Evolutionary conservation across 2,329 filamentous ascomycete genomes (phyloP).

Genomic region (Hypoxylon sp.): DNA sequence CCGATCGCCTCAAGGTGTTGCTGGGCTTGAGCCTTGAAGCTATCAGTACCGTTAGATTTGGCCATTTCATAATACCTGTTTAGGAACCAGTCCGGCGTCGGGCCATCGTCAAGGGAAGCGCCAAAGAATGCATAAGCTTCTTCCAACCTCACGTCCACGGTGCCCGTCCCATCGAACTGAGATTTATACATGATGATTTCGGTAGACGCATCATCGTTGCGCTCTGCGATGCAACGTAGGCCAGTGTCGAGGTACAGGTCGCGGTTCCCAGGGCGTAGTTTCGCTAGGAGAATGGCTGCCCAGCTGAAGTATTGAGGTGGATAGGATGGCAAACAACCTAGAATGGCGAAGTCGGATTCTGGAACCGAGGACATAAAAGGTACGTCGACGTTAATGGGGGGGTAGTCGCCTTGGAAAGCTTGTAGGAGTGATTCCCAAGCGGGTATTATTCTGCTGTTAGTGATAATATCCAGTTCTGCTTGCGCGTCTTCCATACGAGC

Average conservation of each 20-base stretch:
- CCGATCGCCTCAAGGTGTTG: constrained; percentile 50
- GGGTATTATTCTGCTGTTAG: constrained; percentile 26
- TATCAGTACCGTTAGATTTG: constrained; percentile 28
- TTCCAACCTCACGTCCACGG: constrained; percentile 36
- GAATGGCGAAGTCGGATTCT: constrained; percentile 44
- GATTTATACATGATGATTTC: constrained; percentile 51
- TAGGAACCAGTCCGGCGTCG: constrained; percentile 42
- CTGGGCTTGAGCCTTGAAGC: constrained; percentile 36
- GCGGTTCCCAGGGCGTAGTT: constrained; percentile 47
- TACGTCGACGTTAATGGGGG: constrained; percentile 6
- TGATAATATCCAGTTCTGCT: constrained; percentile 47
- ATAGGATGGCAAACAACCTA: constrained; percentile 51
- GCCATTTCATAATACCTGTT: constrained; percentile 43
- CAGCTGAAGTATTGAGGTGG: constrained; percentile 49
- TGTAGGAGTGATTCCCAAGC: constrained; percentile 48
- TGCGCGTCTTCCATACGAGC: constrained; percentile 51
- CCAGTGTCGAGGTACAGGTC: constrained; percentile 50
- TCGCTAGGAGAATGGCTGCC: constrained; percentile 50
- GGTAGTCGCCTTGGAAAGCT: constrained; percentile 44
- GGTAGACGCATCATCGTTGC: constrained; percentile 47
- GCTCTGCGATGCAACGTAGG: constrained; percentile 47
- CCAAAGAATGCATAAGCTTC: constrained; percentile 50
- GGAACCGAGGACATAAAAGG: constrained; percentile 11
- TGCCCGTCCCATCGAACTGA: constrained; percentile 45
- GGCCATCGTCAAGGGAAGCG: constrained; percentile 24